phyloP scores from a whole-genome alignment of 1,139 yeast species.

The Protomyces inouyei region DNA sequence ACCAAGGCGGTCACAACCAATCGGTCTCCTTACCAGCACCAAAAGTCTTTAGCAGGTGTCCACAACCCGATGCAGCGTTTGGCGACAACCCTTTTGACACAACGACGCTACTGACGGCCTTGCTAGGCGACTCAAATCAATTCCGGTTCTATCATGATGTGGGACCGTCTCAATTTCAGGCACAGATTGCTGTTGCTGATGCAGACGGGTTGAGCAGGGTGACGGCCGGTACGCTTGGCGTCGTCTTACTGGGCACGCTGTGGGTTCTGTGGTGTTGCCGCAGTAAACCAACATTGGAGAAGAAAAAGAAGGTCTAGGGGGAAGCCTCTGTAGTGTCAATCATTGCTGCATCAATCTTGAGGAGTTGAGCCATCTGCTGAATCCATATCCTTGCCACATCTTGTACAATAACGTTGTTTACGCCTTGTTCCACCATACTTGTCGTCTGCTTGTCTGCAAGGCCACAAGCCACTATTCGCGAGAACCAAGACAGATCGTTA shows the following conservation, averaged over 20 bases:
- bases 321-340: not conserved
- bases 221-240: not conserved
- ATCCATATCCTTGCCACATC: not conserved
- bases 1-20: not conserved
- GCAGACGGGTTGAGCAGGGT: not conserved
- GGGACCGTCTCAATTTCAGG: not conserved
- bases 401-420: not conserved
- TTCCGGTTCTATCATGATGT: not conserved
- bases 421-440: slow-evolving; percentile 39
- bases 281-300: not conserved
- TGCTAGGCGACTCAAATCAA: slow-evolving; percentile 1
- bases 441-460: slow-evolving; percentile 58
- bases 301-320: not conserved
- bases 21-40: not conserved
- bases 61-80: slow-evolving; percentile 6
- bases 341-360: not conserved
- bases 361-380: not conserved
- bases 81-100: slow-evolving; percentile 21
- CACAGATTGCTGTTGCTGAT: not conserved
- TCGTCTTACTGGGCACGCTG: slow-evolving; percentile 5
- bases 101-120: not conserved
- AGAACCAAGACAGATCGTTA: slow-evolving; percentile 69
- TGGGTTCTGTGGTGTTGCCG: not conserved
- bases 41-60: slow-evolving; percentile 3
- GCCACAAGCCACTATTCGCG: slow-evolving; percentile 79